Evolutionary conservation across 1,139 yeast species (phyloP), one percentile per base, ranked within the genome.

Genomic region (Nakaseomyces bracarensis): DNA sequence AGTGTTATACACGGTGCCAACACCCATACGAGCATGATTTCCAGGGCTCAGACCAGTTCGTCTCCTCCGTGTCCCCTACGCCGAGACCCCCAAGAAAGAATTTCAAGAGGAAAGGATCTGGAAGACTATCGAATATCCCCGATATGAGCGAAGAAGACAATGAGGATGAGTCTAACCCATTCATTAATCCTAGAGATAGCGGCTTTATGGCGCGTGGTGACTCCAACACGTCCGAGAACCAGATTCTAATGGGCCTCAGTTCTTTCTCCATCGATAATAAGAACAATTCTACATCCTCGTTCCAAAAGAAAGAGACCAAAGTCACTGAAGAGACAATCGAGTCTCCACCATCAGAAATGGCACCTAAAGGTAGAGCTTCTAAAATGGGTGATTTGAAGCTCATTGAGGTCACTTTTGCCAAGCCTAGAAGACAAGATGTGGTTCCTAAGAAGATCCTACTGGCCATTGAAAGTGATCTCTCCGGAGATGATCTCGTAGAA

Each of bases 401-500:
- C 20, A 49, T 60, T 4, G 62, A 59, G 33, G 52, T 60, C 8
- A 54, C 59, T 18, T 55, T 57, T 43, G 64, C 62, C 13, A 58
- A 57, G 41, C 61, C 61, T 14, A 54, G 61, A 33, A 52, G 64
- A 35, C 54, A 54, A 20, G 61, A 58, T 35, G 51, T 60, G 9
- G 57, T 57, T 10, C 64, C 64, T 11, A 60, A 58, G 43, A 52
- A 49, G 20, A 41, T 58, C 29, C 51, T 55, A n/a, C 40, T 60
- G n/a, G 44, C 51, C 3, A 46, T 57, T 3, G 54, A 50, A 36
- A 29, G 44, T 1, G 25, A 38, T 14, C 29, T 37, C 25, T 38
- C 43, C 21, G 45, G 46, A 4, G 43, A 21, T 9, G 60, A 60
- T 37, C 38, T 65, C n/a, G 59, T 58, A 1, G 63, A 62, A 18